These are phyloP conservation scores for Diddensiella caesifluorescens DNA, from an alignment of 805 yeast genomes.

Conservation along the genomic window DNA sequence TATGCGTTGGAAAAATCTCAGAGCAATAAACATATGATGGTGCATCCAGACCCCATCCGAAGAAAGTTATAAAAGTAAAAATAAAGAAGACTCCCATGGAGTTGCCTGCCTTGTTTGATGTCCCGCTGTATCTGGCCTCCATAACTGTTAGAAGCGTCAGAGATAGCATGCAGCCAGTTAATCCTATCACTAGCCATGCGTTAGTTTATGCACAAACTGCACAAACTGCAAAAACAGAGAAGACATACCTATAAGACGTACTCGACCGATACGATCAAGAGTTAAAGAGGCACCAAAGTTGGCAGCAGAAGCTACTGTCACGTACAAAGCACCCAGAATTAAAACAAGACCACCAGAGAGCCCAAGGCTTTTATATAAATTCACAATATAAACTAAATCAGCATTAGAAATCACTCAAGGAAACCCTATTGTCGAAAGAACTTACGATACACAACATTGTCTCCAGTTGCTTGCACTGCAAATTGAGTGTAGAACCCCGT, in stretches of 20 bases:
- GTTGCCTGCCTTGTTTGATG: background rate
- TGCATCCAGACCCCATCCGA: background rate
- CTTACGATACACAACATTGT: background rate
- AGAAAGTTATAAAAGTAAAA: background rate
- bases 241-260: background rate
- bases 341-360: background rate
- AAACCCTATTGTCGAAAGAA: too few species aligned
- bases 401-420: too few species aligned
- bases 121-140: background rate
- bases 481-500: background rate
- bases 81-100: background rate
- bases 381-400: too few species aligned
- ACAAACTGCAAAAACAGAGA: too few species aligned
- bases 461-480: background rate
- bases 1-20: slow-evolving; percentile 7
- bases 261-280: slow-evolving; percentile 4
- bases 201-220: too few species aligned
- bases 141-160: background rate
- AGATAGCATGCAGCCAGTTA: background rate
- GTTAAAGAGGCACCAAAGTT: slow-evolving; percentile 3
- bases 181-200: too few species aligned
- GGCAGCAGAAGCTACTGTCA: slow-evolving; percentile 5
- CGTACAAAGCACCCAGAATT: slow-evolving; percentile 4
- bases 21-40: slow-evolving; percentile 2
- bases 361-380: background rate